Evolutionary conservation across 2,329 filamentous ascomycete genomes (phyloP), one percentile per base, ranked within the genome.

Genomic region (Clarireedia sp.): DNA sequence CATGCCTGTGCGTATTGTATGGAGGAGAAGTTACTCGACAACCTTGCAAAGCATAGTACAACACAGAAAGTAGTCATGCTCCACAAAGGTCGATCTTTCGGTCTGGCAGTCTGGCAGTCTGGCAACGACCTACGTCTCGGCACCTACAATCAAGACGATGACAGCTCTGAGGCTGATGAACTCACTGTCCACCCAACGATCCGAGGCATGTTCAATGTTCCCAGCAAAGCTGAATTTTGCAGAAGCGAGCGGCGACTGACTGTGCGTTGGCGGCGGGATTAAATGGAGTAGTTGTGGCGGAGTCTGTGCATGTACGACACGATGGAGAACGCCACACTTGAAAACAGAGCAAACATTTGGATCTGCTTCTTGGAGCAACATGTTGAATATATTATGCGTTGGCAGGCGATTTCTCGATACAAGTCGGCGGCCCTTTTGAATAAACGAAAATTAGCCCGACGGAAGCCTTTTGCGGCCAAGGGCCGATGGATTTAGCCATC

Each of bases 161-260:
- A 9, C 29, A 12, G 10, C 29, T 14, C 9, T 33, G 29, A 33
- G 29, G 29, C 29, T 33, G 29, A 33, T 33, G 9, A 23, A 44
- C 41, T 44, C 41, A 44, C 41, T 17, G n/a, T 44, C 41, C 41
- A 44, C n/a, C 19, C 10, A 24, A 44, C 12, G 41, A 17, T 14
- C 41, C 41, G 21, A 45, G 41, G 12, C 8, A 48, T 26, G 26
- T 38, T 23, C 19, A 29, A 24, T 21, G 23, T 56, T 62, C 64
- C 65, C 60, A 52, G 58, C 38, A 57, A 52, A 66, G 65, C 65
- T 67, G 64, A 67, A 59, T 58, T 58, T 36, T 26, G 36, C 43
- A 48, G 44, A 21, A 50, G 14, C n/a, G 40, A 36, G 40, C 41
- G 54, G 52, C 47, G 12, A 38, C 19, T 46, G 51, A 52, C 49